A percentile compares a stretch with the other conserved stretches of the same genome.
These are phyloP conservation scores for Terfezia claveryi DNA, from an alignment of 495 filamentous ascomycete genomes.

Conservation along the genomic window DNA sequence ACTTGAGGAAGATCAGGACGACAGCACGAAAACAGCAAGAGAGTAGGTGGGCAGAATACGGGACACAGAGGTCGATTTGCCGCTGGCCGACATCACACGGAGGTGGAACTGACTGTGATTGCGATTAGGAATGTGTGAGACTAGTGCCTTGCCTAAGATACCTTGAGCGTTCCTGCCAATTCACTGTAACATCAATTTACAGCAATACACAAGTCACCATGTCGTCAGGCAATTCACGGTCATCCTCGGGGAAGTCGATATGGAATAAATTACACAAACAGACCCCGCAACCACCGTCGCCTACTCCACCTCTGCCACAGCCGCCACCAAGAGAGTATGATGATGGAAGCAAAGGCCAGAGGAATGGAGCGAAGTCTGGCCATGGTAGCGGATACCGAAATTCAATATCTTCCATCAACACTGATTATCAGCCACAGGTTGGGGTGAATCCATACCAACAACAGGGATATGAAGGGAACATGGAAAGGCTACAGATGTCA, in stretches of 20 bases:
- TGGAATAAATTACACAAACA: constrained; percentile 16
- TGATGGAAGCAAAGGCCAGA: neutral
- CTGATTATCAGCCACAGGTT: neutral
- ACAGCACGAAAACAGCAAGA: too few species aligned
- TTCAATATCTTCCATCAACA: neutral
- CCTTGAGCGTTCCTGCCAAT: too few species aligned
- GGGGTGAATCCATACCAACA: neutral
- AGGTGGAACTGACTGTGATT: too few species aligned
- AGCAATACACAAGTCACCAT: too few species aligned
- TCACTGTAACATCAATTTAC: too few species aligned
- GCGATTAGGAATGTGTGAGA: too few species aligned
- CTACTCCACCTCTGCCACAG: neutral
- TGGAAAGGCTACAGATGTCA: neutral
- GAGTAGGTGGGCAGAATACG: too few species aligned
- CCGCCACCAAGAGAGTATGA: neutral
- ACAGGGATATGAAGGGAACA: neutral
- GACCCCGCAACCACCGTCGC: constrained; percentile 10
- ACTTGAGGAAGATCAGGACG: too few species aligned
- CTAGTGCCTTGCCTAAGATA: too few species aligned
- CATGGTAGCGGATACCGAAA: neutral
- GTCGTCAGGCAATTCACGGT: neutral
- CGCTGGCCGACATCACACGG: too few species aligned
- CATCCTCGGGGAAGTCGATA: constrained; percentile 14
- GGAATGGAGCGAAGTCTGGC: neutral
- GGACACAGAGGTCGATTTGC: too few species aligned